Percentiles rank a stretch among this genome's conserved stretches.
phyloP scores from a whole-genome alignment of 257 asterid species.

The Plantago major region DNA sequence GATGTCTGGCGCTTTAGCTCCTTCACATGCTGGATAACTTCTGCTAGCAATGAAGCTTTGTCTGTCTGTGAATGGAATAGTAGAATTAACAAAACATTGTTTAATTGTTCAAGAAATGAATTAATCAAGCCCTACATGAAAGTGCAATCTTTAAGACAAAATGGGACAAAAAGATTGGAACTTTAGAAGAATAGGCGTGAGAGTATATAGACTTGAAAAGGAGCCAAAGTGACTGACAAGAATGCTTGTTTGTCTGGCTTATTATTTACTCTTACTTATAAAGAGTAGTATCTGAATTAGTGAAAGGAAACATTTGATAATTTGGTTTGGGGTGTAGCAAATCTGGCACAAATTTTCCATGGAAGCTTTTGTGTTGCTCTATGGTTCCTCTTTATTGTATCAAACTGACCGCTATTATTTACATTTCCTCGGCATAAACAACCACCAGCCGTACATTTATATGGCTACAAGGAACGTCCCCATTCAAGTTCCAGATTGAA shows the following conservation, averaged over 20 bases:
- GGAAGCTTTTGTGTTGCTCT: conserved; percentile 58
- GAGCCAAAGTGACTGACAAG: conserved; percentile 30
- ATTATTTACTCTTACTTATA: background rate
- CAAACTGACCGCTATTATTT: conserved; percentile 43
- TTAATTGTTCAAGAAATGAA: background rate
- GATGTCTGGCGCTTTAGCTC: conserved; percentile 62
- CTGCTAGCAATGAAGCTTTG: conserved; percentile 60
- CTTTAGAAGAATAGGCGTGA: conserved; percentile 13
- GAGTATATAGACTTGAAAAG: background rate
- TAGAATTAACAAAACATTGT: background rate
- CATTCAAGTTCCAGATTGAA: conserved; percentile 22
- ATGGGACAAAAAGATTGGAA: conserved; percentile 1
- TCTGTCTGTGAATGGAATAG: conserved; percentile 38
- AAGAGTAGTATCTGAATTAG: too few relatives aligned
- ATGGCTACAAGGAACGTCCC: conserved; percentile 23
- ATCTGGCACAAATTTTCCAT: conserved; percentile 55
- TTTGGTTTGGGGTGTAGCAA: background rate
- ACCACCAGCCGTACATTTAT: conserved; percentile 28
- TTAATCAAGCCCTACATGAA: background rate
- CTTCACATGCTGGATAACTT: conserved; percentile 59
- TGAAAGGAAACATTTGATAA: background rate
- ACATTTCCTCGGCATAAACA: too few relatives aligned
- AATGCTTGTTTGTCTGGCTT: conserved; percentile 49
- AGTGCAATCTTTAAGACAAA: too few relatives aligned
- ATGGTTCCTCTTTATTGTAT: conserved; percentile 69